A percentile compares a stretch with the other conserved stretches of the same genome.
phyloP scores from a whole-genome alignment of 768 basidiomycete genomes.

The Trichaptum fuscoviolaceum region DNA sequence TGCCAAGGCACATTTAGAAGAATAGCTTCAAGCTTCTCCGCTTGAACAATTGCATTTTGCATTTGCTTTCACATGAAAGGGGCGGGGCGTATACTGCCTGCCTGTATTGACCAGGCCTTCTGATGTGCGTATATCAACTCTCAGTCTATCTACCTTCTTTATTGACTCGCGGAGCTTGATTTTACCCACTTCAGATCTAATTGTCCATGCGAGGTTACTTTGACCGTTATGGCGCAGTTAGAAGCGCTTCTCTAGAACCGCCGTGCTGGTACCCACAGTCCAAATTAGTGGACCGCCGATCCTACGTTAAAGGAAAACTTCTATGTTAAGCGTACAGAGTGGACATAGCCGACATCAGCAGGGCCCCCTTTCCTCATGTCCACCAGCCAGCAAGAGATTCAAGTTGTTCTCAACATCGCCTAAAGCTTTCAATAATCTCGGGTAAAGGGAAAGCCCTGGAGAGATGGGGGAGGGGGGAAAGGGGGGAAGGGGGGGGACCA shows the following conservation, averaged over 20 bases:
- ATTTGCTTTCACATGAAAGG: background rate
- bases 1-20: background rate
- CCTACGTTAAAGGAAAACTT: background rate
- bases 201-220: background rate
- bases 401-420: no score
- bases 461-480: no score
- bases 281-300: background rate
- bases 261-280: background rate
- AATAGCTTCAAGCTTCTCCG: background rate
- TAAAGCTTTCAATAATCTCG: no score
- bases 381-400: no score
- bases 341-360: background rate
- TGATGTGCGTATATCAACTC: background rate
- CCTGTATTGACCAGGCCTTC: background rate
- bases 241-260: background rate
- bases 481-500: background rate
- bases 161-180: background rate
- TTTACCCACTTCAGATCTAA: background rate
- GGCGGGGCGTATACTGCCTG: background rate
- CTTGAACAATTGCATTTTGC: background rate
- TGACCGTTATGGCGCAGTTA: background rate
- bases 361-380: background rate
- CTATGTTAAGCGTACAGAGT: background rate
- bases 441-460: no score
- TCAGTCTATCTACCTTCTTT: background rate